Conservation (phyloP, 2,329 filamentous ascomycete genomes). For the Sclerotiophoma versabilis region DNA sequence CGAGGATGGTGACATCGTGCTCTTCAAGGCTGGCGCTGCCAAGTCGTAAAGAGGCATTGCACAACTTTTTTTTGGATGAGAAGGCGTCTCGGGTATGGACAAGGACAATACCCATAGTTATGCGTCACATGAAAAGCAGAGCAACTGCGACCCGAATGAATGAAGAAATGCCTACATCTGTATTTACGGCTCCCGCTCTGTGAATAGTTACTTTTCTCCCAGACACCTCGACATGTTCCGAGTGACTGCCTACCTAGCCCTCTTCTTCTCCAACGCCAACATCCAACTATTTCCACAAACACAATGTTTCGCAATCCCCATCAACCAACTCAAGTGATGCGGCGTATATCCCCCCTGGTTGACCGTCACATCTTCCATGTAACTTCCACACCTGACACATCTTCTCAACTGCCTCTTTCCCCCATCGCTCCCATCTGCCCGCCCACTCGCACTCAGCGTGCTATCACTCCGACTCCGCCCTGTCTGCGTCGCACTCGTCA, state of each 20-base stretch:
- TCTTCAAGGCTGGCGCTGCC: conserved; percentile 89
- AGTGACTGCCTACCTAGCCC: conserved; percentile 4
- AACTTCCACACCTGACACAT: conserved; percentile 55
- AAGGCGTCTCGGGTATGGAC: conserved; percentile 7
- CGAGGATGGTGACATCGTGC: conserved; percentile 80
- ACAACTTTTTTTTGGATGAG: background rate
- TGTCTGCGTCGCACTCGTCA: conserved; percentile 6
- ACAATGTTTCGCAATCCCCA: conserved; percentile 50
- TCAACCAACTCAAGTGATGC: conserved; percentile 44
- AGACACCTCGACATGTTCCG: background rate
- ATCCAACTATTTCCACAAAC: conserved; percentile 50
- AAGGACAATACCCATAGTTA: conserved; percentile 20
- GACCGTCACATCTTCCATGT: conserved; percentile 55
- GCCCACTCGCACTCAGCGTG: conserved; percentile 18
- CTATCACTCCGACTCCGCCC: conserved; percentile 33
- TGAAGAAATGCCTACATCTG: conserved; percentile 21
- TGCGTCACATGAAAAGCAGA: conserved; percentile 28
- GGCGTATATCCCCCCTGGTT: conserved; percentile 39
- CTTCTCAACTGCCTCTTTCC: conserved; percentile 35
- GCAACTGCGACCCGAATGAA: conserved; percentile 28
- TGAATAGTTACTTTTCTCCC: background rate
- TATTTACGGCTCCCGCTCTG: background rate
- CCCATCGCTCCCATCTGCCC: conserved; percentile 1
- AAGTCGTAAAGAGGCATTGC: conserved; percentile 62
- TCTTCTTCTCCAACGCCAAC: conserved; percentile 38